Conservation (phyloP, 2,329 filamentous ascomycete species). For the Hypoxylon sp. region DNA sequence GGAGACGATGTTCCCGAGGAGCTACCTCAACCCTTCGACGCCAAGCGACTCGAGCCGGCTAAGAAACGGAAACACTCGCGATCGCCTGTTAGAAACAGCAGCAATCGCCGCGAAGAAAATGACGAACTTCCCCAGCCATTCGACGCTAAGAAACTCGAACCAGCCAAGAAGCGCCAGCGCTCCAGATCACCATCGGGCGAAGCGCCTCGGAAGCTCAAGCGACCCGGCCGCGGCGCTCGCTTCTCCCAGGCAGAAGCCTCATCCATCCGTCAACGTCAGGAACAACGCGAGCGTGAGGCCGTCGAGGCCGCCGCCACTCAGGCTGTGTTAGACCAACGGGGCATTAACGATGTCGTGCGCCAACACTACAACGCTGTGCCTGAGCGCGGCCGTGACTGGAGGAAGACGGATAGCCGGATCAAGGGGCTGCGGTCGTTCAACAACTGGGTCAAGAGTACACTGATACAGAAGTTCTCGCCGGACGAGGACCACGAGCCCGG, state of each 20-base stretch:
- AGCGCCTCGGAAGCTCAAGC: constrained; percentile 75
- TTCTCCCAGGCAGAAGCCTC: constrained; percentile 78
- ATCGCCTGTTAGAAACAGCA: constrained; percentile 55
- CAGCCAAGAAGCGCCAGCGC: constrained; percentile 70
- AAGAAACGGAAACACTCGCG: constrained; percentile 59
- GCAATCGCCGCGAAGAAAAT: constrained; percentile 50
- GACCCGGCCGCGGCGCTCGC: constrained; percentile 75
- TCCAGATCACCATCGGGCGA: constrained; percentile 63
- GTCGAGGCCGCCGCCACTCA: constrained; percentile 57
- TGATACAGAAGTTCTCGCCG: constrained; percentile 96
- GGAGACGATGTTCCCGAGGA: constrained; percentile 54
- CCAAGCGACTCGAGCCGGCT: constrained; percentile 58
- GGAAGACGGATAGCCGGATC: constrained; percentile 93
- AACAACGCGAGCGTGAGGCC: constrained; percentile 67
- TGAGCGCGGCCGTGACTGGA: constrained; percentile 93
- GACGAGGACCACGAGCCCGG: constrained; percentile 79
- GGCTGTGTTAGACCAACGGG: constrained; percentile 64
- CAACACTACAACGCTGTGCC: constrained; percentile 98
- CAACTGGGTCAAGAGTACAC: constrained; percentile 98
- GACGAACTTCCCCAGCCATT: constrained; percentile 72
- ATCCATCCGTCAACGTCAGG: constrained; percentile 74
- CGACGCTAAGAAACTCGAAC: constrained; percentile 70
- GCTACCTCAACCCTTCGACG: constrained; percentile 59
- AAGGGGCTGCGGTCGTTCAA: constrained; percentile 95
- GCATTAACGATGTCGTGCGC: constrained; percentile 86